These are phyloP conservation scores for Prototheca stagnorum DNA, from an alignment of 163 green algal genomes.

Conservation along the genomic window DNA sequence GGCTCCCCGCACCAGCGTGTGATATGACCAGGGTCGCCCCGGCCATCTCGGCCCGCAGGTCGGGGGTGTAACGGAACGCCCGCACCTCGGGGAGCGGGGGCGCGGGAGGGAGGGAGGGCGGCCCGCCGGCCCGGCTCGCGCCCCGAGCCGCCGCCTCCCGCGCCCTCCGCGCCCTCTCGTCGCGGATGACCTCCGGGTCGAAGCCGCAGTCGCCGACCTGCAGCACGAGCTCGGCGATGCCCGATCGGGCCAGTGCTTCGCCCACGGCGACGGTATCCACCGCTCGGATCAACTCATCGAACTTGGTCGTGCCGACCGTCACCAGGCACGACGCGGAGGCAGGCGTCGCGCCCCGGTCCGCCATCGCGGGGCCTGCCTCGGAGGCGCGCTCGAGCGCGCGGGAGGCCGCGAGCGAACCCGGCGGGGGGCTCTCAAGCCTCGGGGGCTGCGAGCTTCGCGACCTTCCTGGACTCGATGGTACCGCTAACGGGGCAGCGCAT, in stretches of 20 bases:
- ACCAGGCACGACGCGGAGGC: too few species aligned
- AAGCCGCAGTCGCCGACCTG: conserved; percentile 39
- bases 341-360: too few species aligned
- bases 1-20: conserved; percentile 55
- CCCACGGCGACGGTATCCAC: conserved; percentile 35
- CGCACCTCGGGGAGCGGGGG: conserved; percentile 27
- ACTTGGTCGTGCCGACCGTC: conserved; percentile 75
- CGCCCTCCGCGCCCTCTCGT: too few species aligned
- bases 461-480: conserved; percentile 59
- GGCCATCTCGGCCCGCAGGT: conserved; percentile 29
- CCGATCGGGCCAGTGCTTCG: conserved; percentile 16
- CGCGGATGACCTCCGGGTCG: too few species aligned
- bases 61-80: conserved; percentile 57
- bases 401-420: too few species aligned
- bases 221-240: conserved; percentile 47
- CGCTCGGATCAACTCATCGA: conserved; percentile 52
- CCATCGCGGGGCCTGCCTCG: too few species aligned
- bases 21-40: conserved; percentile 54
- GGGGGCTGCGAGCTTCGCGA: conserved; percentile 37
- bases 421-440: neutral
- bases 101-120: conserved; percentile 1
- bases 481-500: conserved; percentile 70
- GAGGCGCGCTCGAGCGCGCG: too few species aligned
- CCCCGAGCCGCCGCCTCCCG: neutral
- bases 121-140: neutral